Conservation (phyloP, 768 basidiomycete genomes). For the Fomitopsis pulvina region DNA sequence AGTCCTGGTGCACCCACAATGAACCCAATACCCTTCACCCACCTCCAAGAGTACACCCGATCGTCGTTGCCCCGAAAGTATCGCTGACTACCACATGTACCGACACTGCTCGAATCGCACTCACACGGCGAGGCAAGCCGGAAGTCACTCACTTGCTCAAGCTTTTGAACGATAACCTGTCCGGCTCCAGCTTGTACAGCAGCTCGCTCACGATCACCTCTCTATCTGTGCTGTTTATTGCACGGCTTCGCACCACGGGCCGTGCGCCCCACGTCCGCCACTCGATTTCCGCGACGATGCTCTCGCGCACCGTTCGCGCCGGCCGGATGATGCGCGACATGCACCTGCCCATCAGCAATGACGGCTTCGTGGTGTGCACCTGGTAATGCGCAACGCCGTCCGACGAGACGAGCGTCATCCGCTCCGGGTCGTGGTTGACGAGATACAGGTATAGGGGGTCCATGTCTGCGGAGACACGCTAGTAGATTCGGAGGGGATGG, state of each 20-base stretch:
- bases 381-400: conserved; percentile 46
- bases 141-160: conserved; percentile 34
- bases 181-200: conserved; percentile 35
- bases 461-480: neutral
- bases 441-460: conserved; percentile 51
- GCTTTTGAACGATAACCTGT: conserved; percentile 10
- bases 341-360: conserved; percentile 24
- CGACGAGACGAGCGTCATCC: conserved; percentile 41
- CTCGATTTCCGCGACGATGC: conserved; percentile 43
- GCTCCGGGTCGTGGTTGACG: conserved; percentile 42
- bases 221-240: conserved; percentile 25
- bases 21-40: conserved; percentile 31
- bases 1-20: conserved; percentile 27
- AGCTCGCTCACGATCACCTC: conserved; percentile 31
- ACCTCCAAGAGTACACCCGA: conserved; percentile 46
- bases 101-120: no score
- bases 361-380: conserved; percentile 31
- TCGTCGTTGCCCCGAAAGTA: conserved; percentile 46
- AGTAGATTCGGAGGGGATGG: neutral
- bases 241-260: conserved; percentile 35
- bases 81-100: conserved; percentile 38
- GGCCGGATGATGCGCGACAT: conserved; percentile 38
- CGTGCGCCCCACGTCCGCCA: conserved; percentile 33
- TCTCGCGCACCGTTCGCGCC: conserved; percentile 29
- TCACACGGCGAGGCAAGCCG: neutral